Base-by-base conservation (phyloP, 1,284 basidiomycete species). In the Ganoderma sinense region DNA sequence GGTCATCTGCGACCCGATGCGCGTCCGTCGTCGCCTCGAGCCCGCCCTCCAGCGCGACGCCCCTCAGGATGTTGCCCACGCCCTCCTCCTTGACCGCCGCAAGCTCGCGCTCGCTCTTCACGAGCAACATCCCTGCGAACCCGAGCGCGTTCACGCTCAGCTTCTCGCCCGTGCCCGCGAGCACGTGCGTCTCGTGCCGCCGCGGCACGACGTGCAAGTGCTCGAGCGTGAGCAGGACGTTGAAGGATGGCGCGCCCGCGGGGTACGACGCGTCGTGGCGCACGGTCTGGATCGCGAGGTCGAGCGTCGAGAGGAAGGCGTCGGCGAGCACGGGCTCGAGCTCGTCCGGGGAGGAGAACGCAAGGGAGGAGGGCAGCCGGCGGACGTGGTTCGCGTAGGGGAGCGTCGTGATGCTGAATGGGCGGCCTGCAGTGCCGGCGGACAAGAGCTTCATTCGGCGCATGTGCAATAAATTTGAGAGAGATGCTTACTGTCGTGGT, bases 191-290 rank as follows among this genome's bases (percentile, higher is more conserved):
- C 76, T 94, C 92, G 58, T 82, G 80, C 65, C 85, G 85, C 56
- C 95, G 89, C 29, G 95, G 95, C 75, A 97, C 90, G 67, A 97
- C 71, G 79, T 97, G 91, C 73, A 97, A 84, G 80, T 97, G 95
- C 73, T 94, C 89, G 65, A 92, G 83, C 5, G 95, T 96, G 74
- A 97, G 84, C 68, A 97, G 81, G 73, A 94, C 87, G 77, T 97
- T 97, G 85, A 95, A 97, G 36, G 93, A 93, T 1, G 89, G 91
- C 51, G 84, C 83, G 26, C 90, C 90, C 0, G 83, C 62, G 2
- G 89, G 91, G 69, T 91, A 90, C 45, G 84, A 81, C 39, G 87
- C 82, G 66, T 88, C 86, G 75, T 91, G 87, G 62, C 93, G 89
- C 67, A 92, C 85, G 11, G 94, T 92, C 58, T 93, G 92, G 74